phyloP scores from a whole-genome alignment of 192 early-diverging fungal species.

The Paraglomus brasilianum region DNA sequence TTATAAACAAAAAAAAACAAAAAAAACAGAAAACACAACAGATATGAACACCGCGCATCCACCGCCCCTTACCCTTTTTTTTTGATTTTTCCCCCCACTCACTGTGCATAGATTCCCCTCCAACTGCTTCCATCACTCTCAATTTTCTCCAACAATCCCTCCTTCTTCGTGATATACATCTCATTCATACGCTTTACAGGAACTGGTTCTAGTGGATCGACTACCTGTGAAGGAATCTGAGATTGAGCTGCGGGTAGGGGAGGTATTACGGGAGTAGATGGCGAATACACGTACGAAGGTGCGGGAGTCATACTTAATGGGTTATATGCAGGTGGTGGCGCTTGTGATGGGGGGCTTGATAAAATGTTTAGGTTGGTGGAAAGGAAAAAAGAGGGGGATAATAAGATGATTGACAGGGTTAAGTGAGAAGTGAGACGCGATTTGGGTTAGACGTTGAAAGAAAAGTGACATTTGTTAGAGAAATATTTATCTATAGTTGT shows the following conservation, averaged over 20 bases:
- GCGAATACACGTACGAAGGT: slow-evolving; percentile 21
- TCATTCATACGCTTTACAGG: slow-evolving; percentile 34
- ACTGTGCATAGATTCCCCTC: slow-evolving; percentile 50
- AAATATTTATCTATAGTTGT: too few species aligned
- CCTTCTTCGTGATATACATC: slow-evolving; percentile 37
- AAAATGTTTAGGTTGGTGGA: too few species aligned
- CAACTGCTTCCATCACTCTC: slow-evolving; percentile 43
- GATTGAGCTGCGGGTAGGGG: background rate
- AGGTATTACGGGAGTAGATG: slow-evolving; percentile 20
- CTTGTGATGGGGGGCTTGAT: slow-evolving; percentile 15
- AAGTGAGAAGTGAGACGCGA: too few species aligned
- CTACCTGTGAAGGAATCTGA: background rate
- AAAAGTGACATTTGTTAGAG: too few species aligned
- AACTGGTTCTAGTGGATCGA: slow-evolving; percentile 39
- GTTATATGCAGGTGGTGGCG: slow-evolving; percentile 25
- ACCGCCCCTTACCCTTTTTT: background rate
- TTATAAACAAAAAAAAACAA: too few species aligned
- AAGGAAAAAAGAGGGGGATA: too few species aligned
- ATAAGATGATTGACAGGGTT: too few species aligned
- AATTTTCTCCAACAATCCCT: slow-evolving; percentile 43
- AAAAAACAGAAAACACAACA: too few species aligned
- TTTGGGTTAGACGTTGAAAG: too few species aligned
- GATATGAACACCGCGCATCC: too few species aligned
- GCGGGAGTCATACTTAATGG: slow-evolving; percentile 21
- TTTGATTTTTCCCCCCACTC: background rate